Conservation (phyloP, 305 asterid genomes). For the Ruellia speciosa region DNA sequence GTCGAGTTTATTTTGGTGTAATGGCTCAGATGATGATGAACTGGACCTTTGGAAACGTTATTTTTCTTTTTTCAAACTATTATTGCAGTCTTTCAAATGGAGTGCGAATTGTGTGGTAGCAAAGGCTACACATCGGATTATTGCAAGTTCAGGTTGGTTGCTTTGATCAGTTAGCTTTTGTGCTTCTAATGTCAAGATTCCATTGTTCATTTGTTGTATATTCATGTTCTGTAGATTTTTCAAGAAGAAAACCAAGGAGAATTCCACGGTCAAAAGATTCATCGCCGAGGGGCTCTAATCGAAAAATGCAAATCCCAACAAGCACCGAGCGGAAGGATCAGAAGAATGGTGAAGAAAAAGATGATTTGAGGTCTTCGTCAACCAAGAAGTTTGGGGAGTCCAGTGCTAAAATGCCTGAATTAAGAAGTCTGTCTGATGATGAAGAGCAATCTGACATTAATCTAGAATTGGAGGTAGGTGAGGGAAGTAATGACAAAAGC, state of each 20-base stretch:
- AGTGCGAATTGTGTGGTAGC: slow-evolving; percentile 31
- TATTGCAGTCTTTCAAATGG: slow-evolving; percentile 54
- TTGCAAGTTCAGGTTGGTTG: slow-evolving; percentile 74
- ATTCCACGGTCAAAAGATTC: slow-evolving; percentile 44
- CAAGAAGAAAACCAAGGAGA: slow-evolving; percentile 58
- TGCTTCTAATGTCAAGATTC: slow-evolving; percentile 10
- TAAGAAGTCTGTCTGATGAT: slow-evolving; percentile 25
- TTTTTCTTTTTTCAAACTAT: neutral
- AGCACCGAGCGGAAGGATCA: slow-evolving; percentile 51
- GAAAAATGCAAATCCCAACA: slow-evolving; percentile 51
- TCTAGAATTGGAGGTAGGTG: slow-evolving; percentile 28
- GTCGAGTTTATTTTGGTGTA: slow-evolving; percentile 1
- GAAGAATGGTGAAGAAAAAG: slow-evolving; percentile 47
- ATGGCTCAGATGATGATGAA: slow-evolving; percentile 1
- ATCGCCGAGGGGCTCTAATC: slow-evolving; percentile 57
- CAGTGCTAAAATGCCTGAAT: slow-evolving; percentile 30
- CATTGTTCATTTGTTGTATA: slow-evolving; percentile 16
- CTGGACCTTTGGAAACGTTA: neutral
- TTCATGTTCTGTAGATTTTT: slow-evolving; percentile 51
- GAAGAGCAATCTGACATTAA: slow-evolving; percentile 27
- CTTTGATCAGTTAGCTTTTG: slow-evolving; percentile 22
- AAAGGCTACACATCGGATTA: slow-evolving; percentile 31
- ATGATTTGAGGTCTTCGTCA: slow-evolving; percentile 30
- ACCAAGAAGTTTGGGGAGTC: slow-evolving; percentile 34
- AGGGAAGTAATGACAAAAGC: slow-evolving; percentile 28